Evolutionary conservation across 176 grass and related monocot genomes (phyloP).

Genomic region (Urochloa ruziziensis): DNA sequence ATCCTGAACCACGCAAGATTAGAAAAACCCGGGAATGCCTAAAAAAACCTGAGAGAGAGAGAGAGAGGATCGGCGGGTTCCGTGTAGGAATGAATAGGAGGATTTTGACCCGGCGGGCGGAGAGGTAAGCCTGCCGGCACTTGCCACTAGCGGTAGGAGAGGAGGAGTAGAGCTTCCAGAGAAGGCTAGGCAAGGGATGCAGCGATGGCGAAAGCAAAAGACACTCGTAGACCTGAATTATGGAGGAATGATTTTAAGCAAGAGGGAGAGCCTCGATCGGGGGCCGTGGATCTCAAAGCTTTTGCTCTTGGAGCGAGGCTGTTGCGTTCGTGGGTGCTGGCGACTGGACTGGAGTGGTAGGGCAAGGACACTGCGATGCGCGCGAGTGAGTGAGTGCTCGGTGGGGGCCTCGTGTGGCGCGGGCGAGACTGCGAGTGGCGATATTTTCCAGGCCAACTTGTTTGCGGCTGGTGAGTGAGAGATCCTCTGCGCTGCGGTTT

Average conservation of each 20-base stretch:
- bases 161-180: background rate
- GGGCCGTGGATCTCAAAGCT: slow-evolving; percentile 15
- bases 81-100: no score
- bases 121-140: background rate
- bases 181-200: background rate
- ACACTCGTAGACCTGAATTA: background rate
- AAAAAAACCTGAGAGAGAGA: no score
- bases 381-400: background rate
- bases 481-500: background rate
- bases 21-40: no score
- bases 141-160: background rate
- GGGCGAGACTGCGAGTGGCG: background rate
- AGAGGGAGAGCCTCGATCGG: no score
- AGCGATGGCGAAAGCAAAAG: background rate
- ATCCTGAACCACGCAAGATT: background rate
- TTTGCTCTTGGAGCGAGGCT: background rate
- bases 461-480: no score
- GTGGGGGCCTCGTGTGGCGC: background rate
- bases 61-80: no score
- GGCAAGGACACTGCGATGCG: background rate
- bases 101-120: background rate
- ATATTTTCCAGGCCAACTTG: background rate
- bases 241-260: slow-evolving; percentile 38
- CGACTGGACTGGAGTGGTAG: background rate
- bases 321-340: background rate